Percentiles rank a stretch among this genome's conserved stretches.
phyloP scores from a whole-genome alignment of 2,329 filamentous ascomycete species.

The Biscogniauxia mediterranea region DNA sequence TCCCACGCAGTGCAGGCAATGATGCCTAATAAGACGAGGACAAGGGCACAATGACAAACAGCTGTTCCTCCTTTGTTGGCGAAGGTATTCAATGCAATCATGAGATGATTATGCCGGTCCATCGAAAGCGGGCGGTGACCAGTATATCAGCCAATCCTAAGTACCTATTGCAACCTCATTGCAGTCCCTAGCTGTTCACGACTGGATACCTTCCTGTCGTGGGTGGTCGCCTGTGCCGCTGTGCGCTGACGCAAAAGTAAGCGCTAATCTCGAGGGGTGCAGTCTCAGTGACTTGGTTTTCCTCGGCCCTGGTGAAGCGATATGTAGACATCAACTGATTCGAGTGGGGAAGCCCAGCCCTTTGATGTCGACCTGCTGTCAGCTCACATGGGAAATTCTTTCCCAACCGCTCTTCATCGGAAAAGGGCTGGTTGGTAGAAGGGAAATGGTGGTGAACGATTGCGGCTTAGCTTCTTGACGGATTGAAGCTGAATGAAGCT shows the following conservation, averaged over 20 bases:
- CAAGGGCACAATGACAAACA: neutral
- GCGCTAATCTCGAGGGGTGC: constrained; percentile 16
- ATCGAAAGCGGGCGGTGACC: neutral
- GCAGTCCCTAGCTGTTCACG: neutral
- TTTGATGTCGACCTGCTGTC: neutral
- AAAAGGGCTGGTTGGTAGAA: neutral
- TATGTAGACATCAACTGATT: constrained; percentile 2
- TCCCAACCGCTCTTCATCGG: neutral
- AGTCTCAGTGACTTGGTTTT: constrained; percentile 9
- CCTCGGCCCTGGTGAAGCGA: constrained; percentile 9
- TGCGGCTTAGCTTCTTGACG: neutral
- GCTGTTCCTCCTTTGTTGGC: neutral
- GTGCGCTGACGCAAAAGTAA: constrained; percentile 18
- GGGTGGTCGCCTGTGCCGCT: constrained; percentile 5
- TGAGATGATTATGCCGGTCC: neutral
- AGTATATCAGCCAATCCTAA: neutral
- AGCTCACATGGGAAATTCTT: neutral
- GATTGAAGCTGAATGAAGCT: neutral
- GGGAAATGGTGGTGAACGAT: neutral
- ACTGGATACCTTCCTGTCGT: constrained; percentile 15
- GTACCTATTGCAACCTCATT: neutral
- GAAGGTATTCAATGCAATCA: neutral
- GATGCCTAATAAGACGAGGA: neutral
- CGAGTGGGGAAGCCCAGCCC: neutral
- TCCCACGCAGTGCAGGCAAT: neutral